Base-by-base conservation (phyloP, 148 eudicot genomes). In the Nyssa sinensis region DNA sequence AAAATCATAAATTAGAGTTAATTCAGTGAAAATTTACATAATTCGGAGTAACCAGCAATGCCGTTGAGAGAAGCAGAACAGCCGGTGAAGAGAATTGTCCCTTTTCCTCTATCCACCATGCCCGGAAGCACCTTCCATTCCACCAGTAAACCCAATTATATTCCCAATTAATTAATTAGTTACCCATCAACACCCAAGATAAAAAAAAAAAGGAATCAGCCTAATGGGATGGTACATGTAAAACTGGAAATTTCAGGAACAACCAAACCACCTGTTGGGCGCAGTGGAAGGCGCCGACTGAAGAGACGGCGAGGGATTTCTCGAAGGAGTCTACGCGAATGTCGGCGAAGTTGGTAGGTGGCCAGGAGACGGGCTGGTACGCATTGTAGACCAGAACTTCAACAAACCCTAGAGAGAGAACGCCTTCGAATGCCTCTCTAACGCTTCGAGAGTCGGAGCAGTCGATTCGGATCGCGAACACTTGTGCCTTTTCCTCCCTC, bases 341-440 rank as follows among this genome's bases (percentile, higher is more conserved):
- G n/a, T n/a, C n/a, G 34, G 88, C 47, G 84, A 87, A 86, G 69
- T 41, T 78, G 11, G 84, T 72, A 19, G 94, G 94, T 29, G 33
- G 57, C 66, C 70, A 77, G 41, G 70, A 70, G n/a, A 72, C 74
- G 2, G 90, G 82, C 51, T 84, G 87, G 73, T 84, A 84, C 2
- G 96, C 96, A 82, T 93, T 93, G 90, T 89, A 93, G 12, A 93
- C 98, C 74, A 93, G 78, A n/a, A 93, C 88, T 62, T 93, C 94
- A n/a, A 93, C 92, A 58, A 84, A 89, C 16, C 98, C 98, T 28
- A 93, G 81, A 11, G 96, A 93, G 29, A 88, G 86, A 9, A 93
- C 98, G 1, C 88, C 91, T 73, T 93, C 98, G 60, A 93, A 93
- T 11, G 96, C 98, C 76, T 93, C 96, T 58, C 74, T 77, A 2